A percentile compares a stretch with the other conserved stretches of the same genome.
Evolutionary conservation across 768 basidiomycete genomes (phyloP).

Genomic region (Phylloporus rhodoxanthus): DNA sequence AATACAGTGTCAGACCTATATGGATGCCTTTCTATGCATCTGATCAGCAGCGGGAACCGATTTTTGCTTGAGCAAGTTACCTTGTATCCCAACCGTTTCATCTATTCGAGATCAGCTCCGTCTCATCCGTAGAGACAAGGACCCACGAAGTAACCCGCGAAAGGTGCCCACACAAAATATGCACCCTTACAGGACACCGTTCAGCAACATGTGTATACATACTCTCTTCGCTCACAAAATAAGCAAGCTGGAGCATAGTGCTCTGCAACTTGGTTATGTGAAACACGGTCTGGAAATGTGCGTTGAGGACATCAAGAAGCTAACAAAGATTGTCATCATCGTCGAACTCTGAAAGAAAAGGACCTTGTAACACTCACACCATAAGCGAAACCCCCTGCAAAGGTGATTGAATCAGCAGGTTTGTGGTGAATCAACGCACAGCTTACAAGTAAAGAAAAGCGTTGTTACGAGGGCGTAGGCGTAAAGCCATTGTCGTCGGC

Average conservation of each 20-base stretch:
- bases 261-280: slow-evolving; percentile 64
- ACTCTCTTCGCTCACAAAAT: slow-evolving; percentile 43
- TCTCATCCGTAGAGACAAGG: not conserved
- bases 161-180: slow-evolving; percentile 55
- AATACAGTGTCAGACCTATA: slow-evolving; percentile 53
- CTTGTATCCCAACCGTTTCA: slow-evolving; percentile 64
- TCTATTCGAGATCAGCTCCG: slow-evolving; percentile 32
- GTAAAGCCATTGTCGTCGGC: slow-evolving; percentile 44
- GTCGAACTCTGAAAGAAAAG: not conserved
- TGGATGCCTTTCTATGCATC: slow-evolving; percentile 50
- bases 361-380: slow-evolving; percentile 42
- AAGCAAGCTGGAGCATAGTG: slow-evolving; percentile 69
- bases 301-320: slow-evolving; percentile 64
- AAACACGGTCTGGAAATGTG: slow-evolving; percentile 70
- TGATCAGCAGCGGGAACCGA: not conserved
- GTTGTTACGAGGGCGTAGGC: slow-evolving; percentile 67
- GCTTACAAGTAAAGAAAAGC: slow-evolving; percentile 67
- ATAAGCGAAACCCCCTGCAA: slow-evolving; percentile 62
- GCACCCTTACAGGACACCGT: slow-evolving; percentile 38
- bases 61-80: slow-evolving; percentile 17
- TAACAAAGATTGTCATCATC: slow-evolving; percentile 27
- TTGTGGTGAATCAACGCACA: not conserved
- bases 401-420: not conserved
- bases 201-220: not conserved
- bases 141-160: slow-evolving; percentile 53